phyloP scores from a whole-genome alignment of 1,284 basidiomycete genomes.

The Moesziomyces parantarcticus region DNA sequence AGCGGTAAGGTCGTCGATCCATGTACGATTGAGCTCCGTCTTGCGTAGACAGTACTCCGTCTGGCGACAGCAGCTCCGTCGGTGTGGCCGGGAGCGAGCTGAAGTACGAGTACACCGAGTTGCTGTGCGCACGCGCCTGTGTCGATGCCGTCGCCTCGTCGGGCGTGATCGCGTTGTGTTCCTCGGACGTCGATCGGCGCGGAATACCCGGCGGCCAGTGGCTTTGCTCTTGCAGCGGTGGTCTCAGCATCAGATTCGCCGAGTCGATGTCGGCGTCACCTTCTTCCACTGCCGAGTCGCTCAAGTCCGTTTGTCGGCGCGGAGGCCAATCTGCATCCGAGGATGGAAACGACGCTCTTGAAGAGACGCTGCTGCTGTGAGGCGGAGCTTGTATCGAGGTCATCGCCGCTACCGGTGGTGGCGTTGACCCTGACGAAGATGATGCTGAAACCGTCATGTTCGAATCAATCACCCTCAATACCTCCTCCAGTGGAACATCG shows the following conservation, averaged over 20 bases:
- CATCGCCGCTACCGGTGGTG: conserved; percentile 3
- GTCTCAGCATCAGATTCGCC: conserved; percentile 8
- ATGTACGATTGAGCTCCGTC: conserved; percentile 11
- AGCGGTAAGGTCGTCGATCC: conserved; percentile 9
- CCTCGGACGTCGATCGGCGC: conserved; percentile 14
- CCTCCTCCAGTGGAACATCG: conserved; percentile 27
- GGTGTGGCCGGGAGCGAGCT: conserved; percentile 36
- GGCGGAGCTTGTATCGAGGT: conserved; percentile 1
- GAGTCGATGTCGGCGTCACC: conserved; percentile 8
- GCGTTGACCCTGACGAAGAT: conserved; percentile 16
- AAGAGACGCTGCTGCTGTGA: conserved; percentile 9
- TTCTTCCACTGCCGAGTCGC: neutral
- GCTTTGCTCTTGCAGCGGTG: conserved; percentile 7
- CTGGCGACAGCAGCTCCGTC: conserved; percentile 9
- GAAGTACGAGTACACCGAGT: conserved; percentile 18
- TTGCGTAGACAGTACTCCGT: conserved; percentile 1
- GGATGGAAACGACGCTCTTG: conserved; percentile 8
- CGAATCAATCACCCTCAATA: conserved; percentile 24
- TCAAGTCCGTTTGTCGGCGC: conserved; percentile 1
- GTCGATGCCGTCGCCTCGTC: conserved; percentile 6
- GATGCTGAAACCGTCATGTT: conserved; percentile 12
- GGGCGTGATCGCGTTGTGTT: conserved; percentile 14
- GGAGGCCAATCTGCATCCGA: conserved; percentile 7
- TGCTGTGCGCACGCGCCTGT: conserved; percentile 9
- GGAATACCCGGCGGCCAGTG: conserved; percentile 4